Percentiles rank a stretch among this genome's conserved stretches.
Evolutionary conservation across 2,329 filamentous ascomycete species (phyloP).

Genomic region (Penicillium sp.): DNA sequence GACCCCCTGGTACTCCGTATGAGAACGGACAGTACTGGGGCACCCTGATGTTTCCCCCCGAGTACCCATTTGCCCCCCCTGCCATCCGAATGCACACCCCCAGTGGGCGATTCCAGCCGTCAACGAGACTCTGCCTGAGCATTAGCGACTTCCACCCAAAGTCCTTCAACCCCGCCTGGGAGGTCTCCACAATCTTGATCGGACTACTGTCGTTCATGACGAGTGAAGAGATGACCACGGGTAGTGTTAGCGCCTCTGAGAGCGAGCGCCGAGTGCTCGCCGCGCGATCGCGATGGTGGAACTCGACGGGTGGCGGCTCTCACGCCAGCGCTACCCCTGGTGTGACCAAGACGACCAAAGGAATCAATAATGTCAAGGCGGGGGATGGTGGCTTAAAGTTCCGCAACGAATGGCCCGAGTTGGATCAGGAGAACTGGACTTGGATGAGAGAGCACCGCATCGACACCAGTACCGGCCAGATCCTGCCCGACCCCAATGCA

Average conservation of each 20-base stretch:
- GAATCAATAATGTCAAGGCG: constrained; percentile 77
- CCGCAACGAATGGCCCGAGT: constrained; percentile 81
- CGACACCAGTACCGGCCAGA: constrained; percentile 72
- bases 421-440: constrained; percentile 85
- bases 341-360: constrained; percentile 61
- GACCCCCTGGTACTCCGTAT: constrained; percentile 91
- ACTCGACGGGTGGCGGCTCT: constrained; percentile 86
- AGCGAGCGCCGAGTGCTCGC: constrained; percentile 78
- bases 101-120: constrained; percentile 91
- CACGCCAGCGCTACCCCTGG: constrained; percentile 53
- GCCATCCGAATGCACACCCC: constrained; percentile 99
- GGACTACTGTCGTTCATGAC: constrained; percentile 98
- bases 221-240: constrained; percentile 97
- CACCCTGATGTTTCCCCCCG: constrained; percentile 88
- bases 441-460: constrained; percentile 87
- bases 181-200: constrained; percentile 93
- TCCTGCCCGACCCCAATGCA: constrained; percentile 57
- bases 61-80: constrained; percentile 96
- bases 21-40: constrained; percentile 97
- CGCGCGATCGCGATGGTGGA: constrained; percentile 87
- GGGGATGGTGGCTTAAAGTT: constrained; percentile 95
- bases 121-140: constrained; percentile 86
- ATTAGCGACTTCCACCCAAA: constrained; percentile 98
- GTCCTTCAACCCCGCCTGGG: constrained; percentile 98
- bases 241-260: constrained; percentile 75